A percentile compares a stretch with the other conserved stretches of the same genome.
These are phyloP conservation scores for Pestalotiopsis sp. DNA, from an alignment of 2,329 filamentous ascomycete species.

Conservation along the genomic window DNA sequence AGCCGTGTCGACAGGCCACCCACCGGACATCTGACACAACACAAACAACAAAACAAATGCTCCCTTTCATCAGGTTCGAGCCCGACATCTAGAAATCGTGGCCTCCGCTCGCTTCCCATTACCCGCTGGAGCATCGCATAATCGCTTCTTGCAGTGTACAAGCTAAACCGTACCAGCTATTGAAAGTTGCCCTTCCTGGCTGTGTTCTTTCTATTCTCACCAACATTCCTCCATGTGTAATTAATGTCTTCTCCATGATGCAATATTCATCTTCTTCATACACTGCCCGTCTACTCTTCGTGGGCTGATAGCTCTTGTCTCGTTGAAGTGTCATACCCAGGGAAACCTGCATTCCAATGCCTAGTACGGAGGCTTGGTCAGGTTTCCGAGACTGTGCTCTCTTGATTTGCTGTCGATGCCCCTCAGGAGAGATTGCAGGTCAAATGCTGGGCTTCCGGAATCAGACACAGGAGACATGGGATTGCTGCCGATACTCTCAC, in stretches of 20 bases:
- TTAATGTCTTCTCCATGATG: neutral
- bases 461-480: conserved; percentile 25
- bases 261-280: neutral
- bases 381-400: conserved; percentile 34
- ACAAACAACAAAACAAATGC: neutral
- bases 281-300: neutral
- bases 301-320: neutral
- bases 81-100: neutral
- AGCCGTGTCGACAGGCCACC: neutral
- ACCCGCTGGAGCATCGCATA: neutral
- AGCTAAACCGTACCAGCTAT: neutral
- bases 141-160: neutral
- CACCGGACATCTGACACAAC: neutral
- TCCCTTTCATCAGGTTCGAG: neutral
- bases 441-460: conserved; percentile 24
- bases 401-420: conserved; percentile 36
- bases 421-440: conserved; percentile 36
- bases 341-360: neutral
- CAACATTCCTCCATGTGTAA: neutral
- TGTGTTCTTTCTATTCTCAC: neutral
- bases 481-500: conserved; percentile 28
- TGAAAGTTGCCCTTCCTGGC: conserved; percentile 8
- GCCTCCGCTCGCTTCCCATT: conserved; percentile 3
- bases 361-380: conserved; percentile 34
- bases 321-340: neutral